phyloP scores from a whole-genome alignment of 2,329 filamentous ascomycete genomes.

The Nemania bipapillata region DNA sequence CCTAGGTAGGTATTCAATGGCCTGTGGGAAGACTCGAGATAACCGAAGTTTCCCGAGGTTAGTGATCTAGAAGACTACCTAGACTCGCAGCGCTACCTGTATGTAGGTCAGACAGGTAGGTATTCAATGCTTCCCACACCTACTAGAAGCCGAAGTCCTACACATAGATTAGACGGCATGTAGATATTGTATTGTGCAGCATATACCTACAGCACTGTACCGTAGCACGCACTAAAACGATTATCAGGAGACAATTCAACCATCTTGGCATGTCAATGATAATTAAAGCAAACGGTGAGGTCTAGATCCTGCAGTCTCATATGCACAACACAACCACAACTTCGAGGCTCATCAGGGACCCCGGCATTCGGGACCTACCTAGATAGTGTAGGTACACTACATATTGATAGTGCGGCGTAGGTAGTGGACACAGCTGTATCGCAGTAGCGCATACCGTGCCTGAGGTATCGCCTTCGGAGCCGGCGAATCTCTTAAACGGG shows the following conservation, averaged over 20 bases:
- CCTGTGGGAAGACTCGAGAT: constrained; percentile 9
- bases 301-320: constrained; percentile 20
- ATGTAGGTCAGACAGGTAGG: not conserved
- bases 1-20: not conserved
- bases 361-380: not conserved
- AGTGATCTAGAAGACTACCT: not conserved
- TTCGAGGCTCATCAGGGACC: constrained; percentile 22
- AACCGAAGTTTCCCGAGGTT: constrained; percentile 19
- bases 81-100: not conserved
- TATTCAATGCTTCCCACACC: not conserved
- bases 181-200: not conserved
- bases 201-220: too few species aligned
- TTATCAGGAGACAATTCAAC: not conserved
- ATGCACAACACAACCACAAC: constrained; percentile 7
- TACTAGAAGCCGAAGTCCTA: not conserved
- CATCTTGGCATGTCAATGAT: not conserved
- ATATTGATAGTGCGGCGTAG: not conserved
- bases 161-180: not conserved
- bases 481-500: constrained; percentile 30
- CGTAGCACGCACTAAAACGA: not conserved
- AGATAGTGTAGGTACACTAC: not conserved
- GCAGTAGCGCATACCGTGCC: not conserved
- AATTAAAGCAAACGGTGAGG: constrained; percentile 10
- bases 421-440: not conserved
- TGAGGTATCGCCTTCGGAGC: not conserved